Conservation (phyloP, 768 basidiomycete species). For the Suillus subluteus region DNA sequence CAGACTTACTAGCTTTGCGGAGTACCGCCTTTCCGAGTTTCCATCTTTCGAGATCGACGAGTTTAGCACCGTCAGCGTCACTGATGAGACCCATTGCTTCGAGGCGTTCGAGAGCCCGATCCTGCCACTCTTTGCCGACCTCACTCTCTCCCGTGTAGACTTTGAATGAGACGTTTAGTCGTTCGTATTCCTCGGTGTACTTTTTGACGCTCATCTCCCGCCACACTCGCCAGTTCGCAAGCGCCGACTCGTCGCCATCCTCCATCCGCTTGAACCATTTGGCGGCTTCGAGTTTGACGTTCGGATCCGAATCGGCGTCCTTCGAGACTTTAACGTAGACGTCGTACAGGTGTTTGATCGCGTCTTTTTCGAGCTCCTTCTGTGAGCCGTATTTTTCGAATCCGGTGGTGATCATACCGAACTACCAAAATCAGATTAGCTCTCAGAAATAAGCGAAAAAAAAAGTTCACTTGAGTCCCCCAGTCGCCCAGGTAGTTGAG, state of each 20-base stretch:
- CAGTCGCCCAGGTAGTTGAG: slow-evolving; percentile 98
- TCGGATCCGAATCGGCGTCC: slow-evolving; percentile 73
- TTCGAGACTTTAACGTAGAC: slow-evolving; percentile 95
- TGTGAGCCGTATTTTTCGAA: slow-evolving; percentile 91
- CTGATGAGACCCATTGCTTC: slow-evolving; percentile 75
- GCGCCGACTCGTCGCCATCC: slow-evolving; percentile 83
- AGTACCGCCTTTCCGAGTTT: slow-evolving; percentile 92
- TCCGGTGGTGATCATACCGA: slow-evolving; percentile 87
- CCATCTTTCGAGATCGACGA: slow-evolving; percentile 87
- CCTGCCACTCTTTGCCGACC: slow-evolving; percentile 75
- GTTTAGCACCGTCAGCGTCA: slow-evolving; percentile 79
- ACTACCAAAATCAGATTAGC: slow-evolving; percentile 43
- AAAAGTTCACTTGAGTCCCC: slow-evolving; percentile 85
- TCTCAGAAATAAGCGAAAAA: not conserved
- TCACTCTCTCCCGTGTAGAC: slow-evolving; percentile 90
- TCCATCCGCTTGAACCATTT: slow-evolving; percentile 95
- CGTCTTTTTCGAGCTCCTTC: slow-evolving; percentile 80
- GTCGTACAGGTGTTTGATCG: slow-evolving; percentile 93
- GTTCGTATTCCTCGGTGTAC: slow-evolving; percentile 85
- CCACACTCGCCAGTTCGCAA: slow-evolving; percentile 92
- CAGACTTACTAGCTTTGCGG: slow-evolving; percentile 72
- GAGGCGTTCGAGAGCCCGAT: slow-evolving; percentile 68
- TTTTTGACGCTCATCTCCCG: slow-evolving; percentile 88
- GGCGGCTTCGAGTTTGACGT: slow-evolving; percentile 76
- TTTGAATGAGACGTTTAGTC: slow-evolving; percentile 90